Base-by-base conservation (phyloP, 768 basidiomycete genomes). In the Xerocomus spinulosus region DNA sequence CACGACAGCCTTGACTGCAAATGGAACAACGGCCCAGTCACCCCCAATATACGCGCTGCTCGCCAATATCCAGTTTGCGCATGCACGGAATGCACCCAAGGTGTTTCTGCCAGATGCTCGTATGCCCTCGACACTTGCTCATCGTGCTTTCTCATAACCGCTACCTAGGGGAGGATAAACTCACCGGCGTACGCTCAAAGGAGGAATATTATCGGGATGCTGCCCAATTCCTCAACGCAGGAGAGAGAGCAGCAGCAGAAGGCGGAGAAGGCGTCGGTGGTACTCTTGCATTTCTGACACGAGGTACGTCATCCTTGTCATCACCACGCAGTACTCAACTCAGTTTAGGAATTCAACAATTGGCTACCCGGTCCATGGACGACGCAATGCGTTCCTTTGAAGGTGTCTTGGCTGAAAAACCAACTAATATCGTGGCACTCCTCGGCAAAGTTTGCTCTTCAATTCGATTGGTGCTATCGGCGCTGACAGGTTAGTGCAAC, bases 371-470 rank as follows among this genome's bases (percentile, higher is more conserved):
- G 18, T 78, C 83, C 14, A 80, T 92, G 74, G 85, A 93, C 30
- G 84, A 90, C 50, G 93, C 94, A 0, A 68, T 85, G 55, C 78
- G 82, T 17, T 80, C 85, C 2, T 94, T 96, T 56, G 89, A 95
- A 13, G 78, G 77, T 21, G 83, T 95, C 9, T 74, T 97, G 9
- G 72, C 72, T 2, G 74, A 81, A 52, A 87, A 87, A 58, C 88
- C 93, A 0, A 89, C 84, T 15, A 95, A 98, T 61, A 62, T 96
- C 5, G 80, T 94, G 29, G 93, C 94, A 0, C 72, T 95, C 5
- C 73, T 92, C 9, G 93, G 92, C 46, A 92, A 94, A 73, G 92
- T 87, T 40, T 24, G 68, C 59, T 10, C 26, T 37, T 23, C 13
- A 8, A 10, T 5, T 20, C 18, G 6, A 6, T 5, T 32, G 1